A percentile compares a stretch with the other conserved stretches of the same genome.
These are phyloP conservation scores for Fusarium sp. DNA, from an alignment of 2,329 filamentous ascomycete species.

Conservation along the genomic window DNA sequence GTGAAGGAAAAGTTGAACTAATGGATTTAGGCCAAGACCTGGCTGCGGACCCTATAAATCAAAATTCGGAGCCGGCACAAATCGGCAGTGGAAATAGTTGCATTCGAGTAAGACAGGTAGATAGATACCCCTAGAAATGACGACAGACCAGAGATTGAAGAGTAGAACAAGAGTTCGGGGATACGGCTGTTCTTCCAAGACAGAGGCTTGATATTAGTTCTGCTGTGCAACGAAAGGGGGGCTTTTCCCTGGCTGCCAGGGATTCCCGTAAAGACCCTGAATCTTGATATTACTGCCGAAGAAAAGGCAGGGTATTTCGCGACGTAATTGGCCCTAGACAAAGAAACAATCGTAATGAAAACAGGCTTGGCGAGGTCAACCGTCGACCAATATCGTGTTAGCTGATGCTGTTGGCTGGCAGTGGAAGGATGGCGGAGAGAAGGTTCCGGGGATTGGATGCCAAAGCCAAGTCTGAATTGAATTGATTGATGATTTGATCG, in stretches of 20 bases:
- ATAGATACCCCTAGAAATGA: slow-evolving; percentile 14
- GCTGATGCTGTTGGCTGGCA: not conserved
- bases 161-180: not conserved
- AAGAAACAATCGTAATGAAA: not conserved
- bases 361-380: slow-evolving; percentile 8
- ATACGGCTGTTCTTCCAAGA: not conserved
- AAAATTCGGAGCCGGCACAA: slow-evolving; percentile 13
- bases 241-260: slow-evolving; percentile 18
- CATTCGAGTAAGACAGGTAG: not conserved
- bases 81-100: slow-evolving; percentile 11
- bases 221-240: slow-evolving; percentile 16
- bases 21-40: slow-evolving; percentile 19
- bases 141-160: slow-evolving; percentile 2
- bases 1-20: slow-evolving; percentile 20
- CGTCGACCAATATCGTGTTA: not conserved
- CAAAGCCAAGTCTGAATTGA: slow-evolving; percentile 7
- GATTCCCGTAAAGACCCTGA: slow-evolving; percentile 23
- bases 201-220: slow-evolving; percentile 11
- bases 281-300: slow-evolving; percentile 15
- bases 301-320: slow-evolving; percentile 5
- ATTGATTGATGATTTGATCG: slow-evolving; percentile 36
- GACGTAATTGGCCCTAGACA: not conserved
- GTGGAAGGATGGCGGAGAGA: slow-evolving; percentile 22
- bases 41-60: slow-evolving; percentile 17
- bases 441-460: slow-evolving; percentile 20